These are phyloP conservation scores for Cyclocybe aegerita DNA, from an alignment of 768 basidiomycete genomes.

Conservation along the genomic window DNA sequence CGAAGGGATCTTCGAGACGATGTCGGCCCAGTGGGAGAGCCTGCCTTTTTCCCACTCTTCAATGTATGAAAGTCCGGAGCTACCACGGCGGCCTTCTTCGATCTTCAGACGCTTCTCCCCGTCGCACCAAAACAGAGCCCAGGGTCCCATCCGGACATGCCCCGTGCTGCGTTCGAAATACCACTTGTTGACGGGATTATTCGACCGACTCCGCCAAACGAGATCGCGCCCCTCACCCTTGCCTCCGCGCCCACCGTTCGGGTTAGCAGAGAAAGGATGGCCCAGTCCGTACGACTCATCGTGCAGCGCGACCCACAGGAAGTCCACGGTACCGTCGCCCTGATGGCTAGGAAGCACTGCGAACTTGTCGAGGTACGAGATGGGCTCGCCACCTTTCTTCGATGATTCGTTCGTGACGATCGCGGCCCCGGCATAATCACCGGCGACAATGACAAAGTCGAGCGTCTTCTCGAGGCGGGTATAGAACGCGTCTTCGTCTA, in stretches of 20 bases:
- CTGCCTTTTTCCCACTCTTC: conserved; percentile 78
- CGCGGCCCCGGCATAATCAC: conserved; percentile 94
- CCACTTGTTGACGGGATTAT: conserved; percentile 99
- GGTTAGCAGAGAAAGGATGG: conserved; percentile 89
- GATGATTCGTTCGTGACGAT: conserved; percentile 75
- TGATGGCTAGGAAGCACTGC: conserved; percentile 93
- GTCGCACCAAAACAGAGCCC: conserved; percentile 99
- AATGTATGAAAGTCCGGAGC: conserved; percentile 66
- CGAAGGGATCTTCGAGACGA: conserved; percentile 71
- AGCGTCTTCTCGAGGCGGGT: conserved; percentile 69
- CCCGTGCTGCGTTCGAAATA: conserved; percentile 96
- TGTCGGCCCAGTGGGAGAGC: conserved; percentile 65
- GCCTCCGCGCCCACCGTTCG: conserved; percentile 91
- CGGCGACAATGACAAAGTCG: conserved; percentile 92
- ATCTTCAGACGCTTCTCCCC: conserved; percentile 82
- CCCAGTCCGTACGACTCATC: conserved; percentile 98
- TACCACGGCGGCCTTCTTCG: conserved; percentile 64
- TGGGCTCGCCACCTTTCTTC: conserved; percentile 39
- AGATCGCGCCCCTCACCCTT: conserved; percentile 89
- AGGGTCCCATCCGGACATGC: conserved; percentile 80
- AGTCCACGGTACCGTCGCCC: conserved; percentile 98
- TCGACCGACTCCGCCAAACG: conserved; percentile 90
- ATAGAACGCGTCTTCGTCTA: conserved; percentile 79
- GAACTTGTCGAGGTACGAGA: conserved; percentile 98
- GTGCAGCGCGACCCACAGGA: conserved; percentile 97